Conservation (phyloP, 2,329 filamentous ascomycete genomes). For the Sporothrix euskadiensis region DNA sequence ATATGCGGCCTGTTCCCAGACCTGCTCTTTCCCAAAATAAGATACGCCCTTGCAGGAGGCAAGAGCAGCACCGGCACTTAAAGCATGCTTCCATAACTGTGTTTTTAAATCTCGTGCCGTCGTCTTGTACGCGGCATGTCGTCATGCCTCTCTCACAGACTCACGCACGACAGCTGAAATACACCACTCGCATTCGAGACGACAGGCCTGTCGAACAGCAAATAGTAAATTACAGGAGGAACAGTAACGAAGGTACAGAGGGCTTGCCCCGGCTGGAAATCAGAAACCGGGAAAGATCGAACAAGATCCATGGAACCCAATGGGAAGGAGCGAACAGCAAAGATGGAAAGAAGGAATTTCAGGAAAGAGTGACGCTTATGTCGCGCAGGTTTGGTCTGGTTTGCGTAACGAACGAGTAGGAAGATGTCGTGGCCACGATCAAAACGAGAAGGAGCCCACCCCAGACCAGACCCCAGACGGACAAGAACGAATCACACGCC, state of each 20-base stretch:
- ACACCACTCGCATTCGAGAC: background rate
- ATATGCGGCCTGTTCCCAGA: conserved; percentile 11
- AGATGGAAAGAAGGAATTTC: background rate
- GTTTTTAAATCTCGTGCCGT: background rate
- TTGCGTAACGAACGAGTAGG: background rate
- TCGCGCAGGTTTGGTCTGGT: background rate
- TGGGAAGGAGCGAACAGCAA: background rate
- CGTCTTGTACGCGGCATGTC: background rate
- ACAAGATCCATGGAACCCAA: background rate
- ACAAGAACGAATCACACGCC: background rate
- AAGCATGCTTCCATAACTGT: background rate
- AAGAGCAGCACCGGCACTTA: conserved; percentile 10
- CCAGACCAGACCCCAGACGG: background rate
- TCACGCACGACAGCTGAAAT: background rate
- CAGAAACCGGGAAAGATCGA: conserved; percentile 3
- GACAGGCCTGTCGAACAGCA: background rate
- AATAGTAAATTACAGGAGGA: background rate
- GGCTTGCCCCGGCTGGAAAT: conserved; percentile 4
- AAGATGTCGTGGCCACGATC: background rate
- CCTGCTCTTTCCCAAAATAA: conserved; percentile 21
- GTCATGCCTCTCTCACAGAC: background rate
- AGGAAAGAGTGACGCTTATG: background rate
- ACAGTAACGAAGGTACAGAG: background rate
- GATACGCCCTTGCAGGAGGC: conserved; percentile 1
- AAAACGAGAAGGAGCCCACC: conserved; percentile 11